Base-by-base conservation (phyloP, 2,329 filamentous ascomycete genomes). In the Mycosphaerelloides madeirae region DNA sequence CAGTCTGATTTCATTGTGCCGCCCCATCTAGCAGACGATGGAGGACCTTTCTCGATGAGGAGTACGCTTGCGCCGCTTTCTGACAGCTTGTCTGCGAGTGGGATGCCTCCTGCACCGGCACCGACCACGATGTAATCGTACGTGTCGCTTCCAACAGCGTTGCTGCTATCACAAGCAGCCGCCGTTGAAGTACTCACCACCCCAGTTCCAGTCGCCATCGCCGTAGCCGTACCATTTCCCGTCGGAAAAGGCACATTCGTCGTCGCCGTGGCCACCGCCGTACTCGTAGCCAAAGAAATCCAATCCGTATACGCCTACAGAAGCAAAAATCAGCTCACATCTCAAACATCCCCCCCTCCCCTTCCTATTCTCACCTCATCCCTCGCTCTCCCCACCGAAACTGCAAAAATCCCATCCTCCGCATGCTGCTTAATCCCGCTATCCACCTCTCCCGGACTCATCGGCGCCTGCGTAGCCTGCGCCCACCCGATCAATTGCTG, bases 41-140 rank as follows among this genome's bases (percentile, higher is more conserved):
- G 67, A 11, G 69, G 69, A 25, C 70, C 70, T 52, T 67, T 68
- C 54, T 73, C 70, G 41, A 73, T 66, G 13, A 86, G 71, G 8
- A 86, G 67, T 3, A 85, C 82, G 19, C 73, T 81, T 51, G 83
- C 76, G 46, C 81, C 81, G 40, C 77, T 72, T 60, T 83, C 78
- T 25, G 79, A 80, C 20, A 85, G 74, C 57, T 76, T 76, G 63
- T 81, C 78, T 3, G 74, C 74, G 16, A 73, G 61, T 1, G 80
- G 79, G 29, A 83, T 75, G 41, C 81, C 81, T 38, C 74, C 79
- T 5, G 80, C 77, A 50, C 81, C 81, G n/a, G 68, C 76, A 3
- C 81, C 81, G 22, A 82, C 73, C 25, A 84, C 70, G 41, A 84
- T 78, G 64, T 83, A 84, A 60, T 84, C 80, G 54, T 75, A 82